phyloP scores from a whole-genome alignment of 2,329 filamentous ascomycete species.

The Amauroascus verrucosus region DNA sequence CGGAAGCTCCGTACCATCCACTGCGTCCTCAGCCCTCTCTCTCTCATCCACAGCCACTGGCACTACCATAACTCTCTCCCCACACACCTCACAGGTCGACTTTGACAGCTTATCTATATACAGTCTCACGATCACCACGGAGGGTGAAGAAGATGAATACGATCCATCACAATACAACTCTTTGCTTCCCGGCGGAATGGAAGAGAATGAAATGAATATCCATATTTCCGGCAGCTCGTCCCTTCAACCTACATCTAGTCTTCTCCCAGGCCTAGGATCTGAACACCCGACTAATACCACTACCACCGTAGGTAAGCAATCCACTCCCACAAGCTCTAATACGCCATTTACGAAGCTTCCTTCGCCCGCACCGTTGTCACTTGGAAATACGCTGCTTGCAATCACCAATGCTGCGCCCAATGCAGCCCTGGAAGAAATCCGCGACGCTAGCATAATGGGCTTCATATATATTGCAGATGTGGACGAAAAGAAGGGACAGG shows the following conservation, averaged over 20 bases:
- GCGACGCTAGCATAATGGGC: conserved; percentile 75
- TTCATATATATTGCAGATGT: conserved; percentile 91
- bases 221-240: background rate
- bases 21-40: conserved; percentile 28
- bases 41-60: conserved; percentile 27
- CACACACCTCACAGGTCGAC: conserved; percentile 75
- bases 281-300: conserved; percentile 1
- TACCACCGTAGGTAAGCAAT: background rate
- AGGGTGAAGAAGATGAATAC: conserved; percentile 37
- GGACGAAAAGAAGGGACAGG: conserved; percentile 57
- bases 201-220: conserved; percentile 19
- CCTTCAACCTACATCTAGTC: conserved; percentile 2
- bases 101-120: conserved; percentile 67
- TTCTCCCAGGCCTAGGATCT: conserved; percentile 15
- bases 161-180: conserved; percentile 29
- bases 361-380: conserved; percentile 46
- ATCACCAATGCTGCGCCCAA: conserved; percentile 66
- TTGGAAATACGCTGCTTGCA: conserved; percentile 74
- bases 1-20: conserved; percentile 49
- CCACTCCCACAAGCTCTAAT: background rate
- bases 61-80: conserved; percentile 63
- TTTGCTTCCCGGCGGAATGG: conserved; percentile 28
- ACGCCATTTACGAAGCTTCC: conserved; percentile 50
- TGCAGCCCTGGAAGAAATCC: conserved; percentile 61
- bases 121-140: conserved; percentile 51